phyloP scores from a whole-genome alignment of 2,329 filamentous ascomycete species.

The Ustulina deusta region DNA sequence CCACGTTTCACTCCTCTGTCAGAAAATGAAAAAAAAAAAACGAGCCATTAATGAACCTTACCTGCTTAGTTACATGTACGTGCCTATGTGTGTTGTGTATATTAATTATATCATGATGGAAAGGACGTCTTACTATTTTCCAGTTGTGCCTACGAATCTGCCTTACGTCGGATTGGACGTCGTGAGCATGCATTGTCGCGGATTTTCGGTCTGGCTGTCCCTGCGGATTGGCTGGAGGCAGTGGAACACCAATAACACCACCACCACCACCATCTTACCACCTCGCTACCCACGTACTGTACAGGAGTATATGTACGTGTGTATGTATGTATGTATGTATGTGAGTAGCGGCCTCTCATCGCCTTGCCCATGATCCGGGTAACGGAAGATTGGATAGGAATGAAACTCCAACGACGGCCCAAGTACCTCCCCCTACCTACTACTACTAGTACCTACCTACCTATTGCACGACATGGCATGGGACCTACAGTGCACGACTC shows the following conservation, averaged over 20 bases:
- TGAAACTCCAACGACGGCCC: background rate
- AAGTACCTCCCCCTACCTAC: background rate
- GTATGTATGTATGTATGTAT: background rate
- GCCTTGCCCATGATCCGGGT: slow-evolving; percentile 2
- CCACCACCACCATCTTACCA: background rate
- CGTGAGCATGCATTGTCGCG: slow-evolving; percentile 26
- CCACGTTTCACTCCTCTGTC: slow-evolving; percentile 29
- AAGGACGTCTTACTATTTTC: background rate
- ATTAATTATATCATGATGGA: slow-evolving; percentile 1
- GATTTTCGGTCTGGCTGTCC: slow-evolving; percentile 36
- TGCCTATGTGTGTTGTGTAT: background rate
- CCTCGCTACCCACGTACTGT: background rate
- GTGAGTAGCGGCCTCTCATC: background rate
- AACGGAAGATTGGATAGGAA: slow-evolving; percentile 9
- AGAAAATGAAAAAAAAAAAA: slow-evolving; percentile 3
- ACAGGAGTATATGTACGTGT: no score
- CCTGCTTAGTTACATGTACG: background rate
- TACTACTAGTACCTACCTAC: background rate
- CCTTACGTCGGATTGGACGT: background rate
- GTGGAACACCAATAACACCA: slow-evolving; percentile 24
- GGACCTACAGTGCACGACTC: background rate
- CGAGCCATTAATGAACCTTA: slow-evolving; percentile 1
- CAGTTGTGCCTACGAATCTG: background rate
- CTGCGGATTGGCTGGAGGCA: slow-evolving; percentile 32
- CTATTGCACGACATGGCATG: background rate